Evolutionary conservation across 495 filamentous ascomycete genomes (phyloP).

Genomic region (Penicillium manginii): DNA sequence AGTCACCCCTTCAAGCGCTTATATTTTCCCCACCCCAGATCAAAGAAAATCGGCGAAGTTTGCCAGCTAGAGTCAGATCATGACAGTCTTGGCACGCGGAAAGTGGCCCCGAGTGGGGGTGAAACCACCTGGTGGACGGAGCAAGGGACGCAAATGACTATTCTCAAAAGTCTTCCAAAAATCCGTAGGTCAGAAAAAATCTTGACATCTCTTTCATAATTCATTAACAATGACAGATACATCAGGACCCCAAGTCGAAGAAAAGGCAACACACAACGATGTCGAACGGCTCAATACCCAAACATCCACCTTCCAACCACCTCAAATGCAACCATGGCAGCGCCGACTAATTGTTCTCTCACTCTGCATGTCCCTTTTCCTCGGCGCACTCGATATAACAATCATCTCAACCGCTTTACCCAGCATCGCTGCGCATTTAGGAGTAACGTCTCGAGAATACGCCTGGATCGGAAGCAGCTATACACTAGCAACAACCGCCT

Average conservation of each 20-base stretch:
- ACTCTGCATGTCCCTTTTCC: neutral
- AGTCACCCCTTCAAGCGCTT: no score
- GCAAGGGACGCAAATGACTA: neutral
- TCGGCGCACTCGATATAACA: constrained; percentile 24
- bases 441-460: constrained; percentile 64
- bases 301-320: neutral
- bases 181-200: no score
- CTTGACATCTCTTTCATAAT: neutral
- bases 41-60: no score
- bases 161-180: neutral
- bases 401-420: constrained; percentile 61
- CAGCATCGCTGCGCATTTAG: constrained; percentile 65
- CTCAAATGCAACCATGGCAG: neutral
- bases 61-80: no score
- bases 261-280: neutral
- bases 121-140: no score
- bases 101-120: neutral
- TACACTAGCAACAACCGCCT: constrained; percentile 71
- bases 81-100: neutral
- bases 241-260: neutral
- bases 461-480: constrained; percentile 78
- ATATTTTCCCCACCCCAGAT: no score
- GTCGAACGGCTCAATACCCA: neutral
- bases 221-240: neutral
- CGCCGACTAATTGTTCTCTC: neutral